These are phyloP conservation scores for Cystobasidium sp. DNA, from an alignment of 1,284 basidiomycete species.

Conservation along the genomic window DNA sequence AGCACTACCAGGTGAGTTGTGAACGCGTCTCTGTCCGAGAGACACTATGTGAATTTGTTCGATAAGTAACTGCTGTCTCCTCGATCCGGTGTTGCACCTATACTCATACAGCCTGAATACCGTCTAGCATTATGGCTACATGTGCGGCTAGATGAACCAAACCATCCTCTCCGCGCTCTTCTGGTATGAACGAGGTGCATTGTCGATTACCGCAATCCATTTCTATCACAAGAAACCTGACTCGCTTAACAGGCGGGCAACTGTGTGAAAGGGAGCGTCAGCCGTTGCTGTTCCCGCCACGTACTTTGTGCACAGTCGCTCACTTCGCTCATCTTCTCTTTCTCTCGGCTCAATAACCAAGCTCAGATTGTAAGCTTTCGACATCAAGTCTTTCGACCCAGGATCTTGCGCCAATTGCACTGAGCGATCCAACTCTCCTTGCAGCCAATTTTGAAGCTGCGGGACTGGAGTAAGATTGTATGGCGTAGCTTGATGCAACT, in stretches of 20 bases:
- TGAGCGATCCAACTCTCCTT: constrained; percentile 30
- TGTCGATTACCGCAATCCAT: background rate
- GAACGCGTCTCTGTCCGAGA: background rate
- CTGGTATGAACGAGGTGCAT: background rate
- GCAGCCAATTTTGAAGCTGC: constrained; percentile 63
- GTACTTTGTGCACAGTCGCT: background rate
- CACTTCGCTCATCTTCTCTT: constrained; percentile 42
- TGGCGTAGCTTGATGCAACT: constrained; percentile 88
- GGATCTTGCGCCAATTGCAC: background rate
- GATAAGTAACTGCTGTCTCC: background rate
- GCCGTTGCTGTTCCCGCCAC: background rate
- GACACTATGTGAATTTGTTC: background rate
- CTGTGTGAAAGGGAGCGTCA: constrained; percentile 1
- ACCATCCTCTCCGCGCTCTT: background rate
- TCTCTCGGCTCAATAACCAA: constrained; percentile 39
- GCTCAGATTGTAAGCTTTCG: constrained; percentile 31
- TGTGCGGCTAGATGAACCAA: background rate
- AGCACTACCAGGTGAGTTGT: too few relatives aligned
- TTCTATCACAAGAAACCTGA: constrained; percentile 73
- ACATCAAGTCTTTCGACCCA: constrained; percentile 31
- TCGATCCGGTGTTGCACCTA: background rate
- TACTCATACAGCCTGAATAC: background rate
- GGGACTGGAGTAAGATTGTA: constrained; percentile 81
- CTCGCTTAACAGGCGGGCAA: constrained; percentile 72
- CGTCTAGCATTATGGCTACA: constrained; percentile 7